phyloP scores from a whole-genome alignment of 2,329 filamentous ascomycete species.

The Penicillium sp. region DNA sequence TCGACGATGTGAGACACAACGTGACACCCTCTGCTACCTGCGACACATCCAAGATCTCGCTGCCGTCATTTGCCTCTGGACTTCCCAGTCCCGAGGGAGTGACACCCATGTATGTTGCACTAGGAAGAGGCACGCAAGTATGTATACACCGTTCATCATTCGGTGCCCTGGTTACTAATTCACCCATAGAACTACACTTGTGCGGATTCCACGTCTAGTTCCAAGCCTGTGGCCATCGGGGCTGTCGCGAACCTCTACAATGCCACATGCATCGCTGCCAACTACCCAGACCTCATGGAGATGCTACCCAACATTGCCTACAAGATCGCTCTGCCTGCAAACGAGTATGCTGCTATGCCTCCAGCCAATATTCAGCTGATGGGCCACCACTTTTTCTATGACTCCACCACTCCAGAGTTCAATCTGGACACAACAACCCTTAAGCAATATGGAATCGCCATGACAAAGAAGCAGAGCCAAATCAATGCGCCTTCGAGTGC shows the following conservation, averaged over 20 bases:
- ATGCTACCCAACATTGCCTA: constrained; percentile 67
- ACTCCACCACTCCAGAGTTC: constrained; percentile 72
- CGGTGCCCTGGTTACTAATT: constrained; percentile 3
- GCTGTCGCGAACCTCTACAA: constrained; percentile 86
- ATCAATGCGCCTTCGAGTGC: constrained; percentile 63
- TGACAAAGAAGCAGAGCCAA: constrained; percentile 61
- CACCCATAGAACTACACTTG: constrained; percentile 85
- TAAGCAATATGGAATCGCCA: constrained; percentile 53
- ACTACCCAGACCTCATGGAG: constrained; percentile 64
- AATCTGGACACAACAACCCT: constrained; percentile 62
- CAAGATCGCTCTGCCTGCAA: constrained; percentile 57
- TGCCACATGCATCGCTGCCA: constrained; percentile 72
- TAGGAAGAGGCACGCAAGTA: constrained; percentile 74
- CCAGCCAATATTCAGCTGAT: constrained; percentile 64
- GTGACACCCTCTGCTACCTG: constrained; percentile 25
- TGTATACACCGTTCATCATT: constrained; percentile 4
- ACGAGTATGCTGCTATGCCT: constrained; percentile 33
- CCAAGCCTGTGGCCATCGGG: constrained; percentile 64
- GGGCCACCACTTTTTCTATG: constrained; percentile 79
- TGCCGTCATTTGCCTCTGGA: constrained; percentile 53
- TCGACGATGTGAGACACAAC: constrained; percentile 27
- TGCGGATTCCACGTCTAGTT: constrained; percentile 57
- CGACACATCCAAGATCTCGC: constrained; percentile 33
- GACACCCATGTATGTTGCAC: constrained; percentile 70
- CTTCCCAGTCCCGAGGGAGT: constrained; percentile 63